Base-by-base conservation (phyloP, 2,329 filamentous ascomycete species). In the Tolypocladium inflatum region DNA sequence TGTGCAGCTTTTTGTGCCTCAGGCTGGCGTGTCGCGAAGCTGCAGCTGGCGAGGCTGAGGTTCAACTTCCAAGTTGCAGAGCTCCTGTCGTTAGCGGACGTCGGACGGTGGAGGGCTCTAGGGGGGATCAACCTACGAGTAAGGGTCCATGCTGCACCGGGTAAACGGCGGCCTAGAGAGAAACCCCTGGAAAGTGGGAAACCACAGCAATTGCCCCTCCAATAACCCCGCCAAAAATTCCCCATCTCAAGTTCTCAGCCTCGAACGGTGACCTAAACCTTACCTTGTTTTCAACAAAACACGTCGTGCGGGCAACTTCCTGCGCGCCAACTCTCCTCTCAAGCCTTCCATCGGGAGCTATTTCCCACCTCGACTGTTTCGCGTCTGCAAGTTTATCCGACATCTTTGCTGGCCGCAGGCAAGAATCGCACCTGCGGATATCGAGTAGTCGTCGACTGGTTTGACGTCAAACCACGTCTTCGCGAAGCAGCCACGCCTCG, bases 151-250 rank as follows among this genome's bases (percentile, higher is more conserved):
- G 53, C 58, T 66, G 62, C 63, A 59, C 61, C 68, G 69, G 68
- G 58, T 68, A 68, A 71, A 67, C 57, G 55, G 39, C 69, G 69
- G 69, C 57, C 38, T 54, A 52, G 30, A 42, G 30, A 23, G 23
- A 23, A 19, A 13, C 39, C 38, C 23, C 45, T 55, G 39, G 13
- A n/a, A 19, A 4, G 48, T 30, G 53, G 23, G 39, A 52, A 59
- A 56, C 63, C 63, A 55, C 58, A 60, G 62, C 57, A 59, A 54
- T 45, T 69, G 64, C 69, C 69, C 69, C 69, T 71, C 68, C 67
- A 71, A 66, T 56, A 55, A 68, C 69, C 69, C 69, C 68, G 63
- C 69, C 67, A 70, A 70, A 69, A 64, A 57, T 62, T 62, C 59
- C 58, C 51, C 58, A 30, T 54, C 23, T 57, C 39, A 52, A 35